Percentiles rank a stretch among this genome's conserved stretches.
These are phyloP conservation scores for Mycena galopus DNA, from an alignment of 768 basidiomycete genomes.

Conservation along the genomic window DNA sequence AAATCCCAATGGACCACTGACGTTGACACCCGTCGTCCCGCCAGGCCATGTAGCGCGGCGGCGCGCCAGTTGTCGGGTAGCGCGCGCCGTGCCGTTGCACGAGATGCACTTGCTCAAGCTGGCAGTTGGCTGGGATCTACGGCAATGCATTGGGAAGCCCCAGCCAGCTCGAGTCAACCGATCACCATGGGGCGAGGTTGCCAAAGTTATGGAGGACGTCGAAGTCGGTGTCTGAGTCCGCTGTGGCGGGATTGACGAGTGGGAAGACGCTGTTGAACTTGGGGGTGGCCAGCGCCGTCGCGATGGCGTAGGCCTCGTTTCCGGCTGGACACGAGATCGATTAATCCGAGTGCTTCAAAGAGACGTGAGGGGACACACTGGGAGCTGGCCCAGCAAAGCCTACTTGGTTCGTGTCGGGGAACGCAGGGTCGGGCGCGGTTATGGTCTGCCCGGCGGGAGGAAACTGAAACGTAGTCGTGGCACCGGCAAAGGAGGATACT, in stretches of 20 bases:
- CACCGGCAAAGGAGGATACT: conserved; percentile 58
- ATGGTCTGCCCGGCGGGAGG: conserved; percentile 57
- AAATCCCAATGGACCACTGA: conserved; percentile 69
- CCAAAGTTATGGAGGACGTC: conserved; percentile 62
- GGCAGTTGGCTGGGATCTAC: conserved; percentile 60
- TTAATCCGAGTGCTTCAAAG: neutral
- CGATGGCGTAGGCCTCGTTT: conserved; percentile 56
- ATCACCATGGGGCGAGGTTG: conserved; percentile 55
- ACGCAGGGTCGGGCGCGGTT: conserved; percentile 52
- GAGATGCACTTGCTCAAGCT: conserved; percentile 65
- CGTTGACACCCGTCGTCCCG: conserved; percentile 59
- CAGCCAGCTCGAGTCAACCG: conserved; percentile 60
- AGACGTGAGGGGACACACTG: conserved; percentile 47
- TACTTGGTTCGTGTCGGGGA: conserved; percentile 57
- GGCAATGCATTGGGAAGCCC: conserved; percentile 64
- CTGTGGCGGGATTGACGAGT: conserved; percentile 53
- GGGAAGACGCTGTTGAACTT: conserved; percentile 56
- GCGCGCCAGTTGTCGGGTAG: conserved; percentile 63
- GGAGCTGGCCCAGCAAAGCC: conserved; percentile 63
- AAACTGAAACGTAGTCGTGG: conserved; percentile 54
- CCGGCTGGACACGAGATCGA: conserved; percentile 47
- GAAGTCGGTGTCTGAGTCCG: conserved; percentile 56
- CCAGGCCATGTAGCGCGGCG: conserved; percentile 61
- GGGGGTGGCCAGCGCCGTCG: conserved; percentile 57
- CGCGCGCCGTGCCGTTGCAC: conserved; percentile 81